Evolutionary conservation across 257 asterid genomes (phyloP), one percentile per base, ranked within the genome.

Genomic region (Salvia splendens): DNA sequence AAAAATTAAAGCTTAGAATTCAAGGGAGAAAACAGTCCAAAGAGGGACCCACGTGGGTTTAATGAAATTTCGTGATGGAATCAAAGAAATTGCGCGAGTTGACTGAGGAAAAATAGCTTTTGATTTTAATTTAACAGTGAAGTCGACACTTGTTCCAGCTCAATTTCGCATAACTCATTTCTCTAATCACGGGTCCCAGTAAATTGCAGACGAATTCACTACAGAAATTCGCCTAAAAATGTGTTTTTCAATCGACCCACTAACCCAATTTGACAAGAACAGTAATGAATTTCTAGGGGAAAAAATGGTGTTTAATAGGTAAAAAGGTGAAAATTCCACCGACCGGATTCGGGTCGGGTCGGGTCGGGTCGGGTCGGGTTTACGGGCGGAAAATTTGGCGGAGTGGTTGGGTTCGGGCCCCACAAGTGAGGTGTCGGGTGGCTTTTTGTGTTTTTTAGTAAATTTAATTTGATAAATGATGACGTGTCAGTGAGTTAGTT

Each of bases 41-140:
- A 61, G 55, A 42, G 8, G 85, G 78, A 11, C 80, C 85, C 77
- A 68, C 74, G 30, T 38, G n/a, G 69, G 60, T 16, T 28, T 7
- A 6, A 36, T 20, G 78, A 80, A 79, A 61, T 76, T 73, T 77
- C 65, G 62, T 57, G 56, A 70, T 77, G 72, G 77, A 61, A 73
- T 70, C 76, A 66, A 56, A 69, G 64, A 61, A 64, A 59, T 59
- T 16, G 8, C 0, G 15, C 7, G n/a, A 48, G 60, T 36, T 15
- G 63, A 35, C 45, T 24, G 33, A 41, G 15, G n/a, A 46, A 55
- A n/a, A 24, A 24, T 1, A 24, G 30, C 20, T 63, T 47, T 36
- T 35, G 5, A 11, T 63, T 55, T 72, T 24, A 17, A 17, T 24
- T 24, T 24, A 24, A 53, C 51, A 14, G 30, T 38, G 30, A 24